Conservation (phyloP, 164 flowering plant species). For the Chloranthus sessilifolius region DNA sequence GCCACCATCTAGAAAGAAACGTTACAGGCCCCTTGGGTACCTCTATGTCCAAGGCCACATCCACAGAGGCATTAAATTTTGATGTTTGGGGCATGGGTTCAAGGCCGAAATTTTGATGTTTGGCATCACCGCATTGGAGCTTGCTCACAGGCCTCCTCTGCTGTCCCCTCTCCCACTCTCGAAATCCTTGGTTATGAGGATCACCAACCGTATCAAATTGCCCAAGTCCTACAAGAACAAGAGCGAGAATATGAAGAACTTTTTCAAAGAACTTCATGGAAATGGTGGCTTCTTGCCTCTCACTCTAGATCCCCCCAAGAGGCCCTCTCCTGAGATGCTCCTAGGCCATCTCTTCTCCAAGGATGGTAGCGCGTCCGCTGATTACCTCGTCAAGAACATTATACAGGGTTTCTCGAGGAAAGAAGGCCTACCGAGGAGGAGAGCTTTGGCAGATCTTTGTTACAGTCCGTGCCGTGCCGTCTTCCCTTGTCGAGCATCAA, state of each 20-base stretch:
- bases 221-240: slow-evolving; percentile 22
- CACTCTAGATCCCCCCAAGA: slow-evolving; percentile 55
- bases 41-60: slow-evolving; percentile 76
- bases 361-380: slow-evolving; percentile 46
- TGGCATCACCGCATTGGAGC: slow-evolving; percentile 80
- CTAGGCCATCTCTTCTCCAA: slow-evolving; percentile 73
- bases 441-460: slow-evolving; percentile 18
- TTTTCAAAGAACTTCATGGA: slow-evolving; percentile 68
- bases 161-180: slow-evolving; percentile 75
- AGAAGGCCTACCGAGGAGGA: slow-evolving; percentile 14
- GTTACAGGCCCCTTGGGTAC: slow-evolving; percentile 54
- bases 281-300: slow-evolving; percentile 74
- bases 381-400: slow-evolving; percentile 49
- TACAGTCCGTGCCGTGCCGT: no score
- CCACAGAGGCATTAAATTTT: slow-evolving; percentile 77
- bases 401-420: slow-evolving; percentile 35
- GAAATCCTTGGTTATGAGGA: slow-evolving; percentile 60
- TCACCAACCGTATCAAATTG: slow-evolving; percentile 50
- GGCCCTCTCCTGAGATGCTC: slow-evolving; percentile 68
- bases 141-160: slow-evolving; percentile 85
- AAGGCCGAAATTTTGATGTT: slow-evolving; percentile 95
- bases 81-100: slow-evolving; percentile 60
- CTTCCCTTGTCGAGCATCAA: slow-evolving; percentile 39
- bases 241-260: slow-evolving; percentile 45
- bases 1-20: slow-evolving; percentile 56